A percentile compares a stretch with the other conserved stretches of the same genome.
phyloP scores from a whole-genome alignment of 2,329 filamentous ascomycete species.

The Herpotrichia juniperi region DNA sequence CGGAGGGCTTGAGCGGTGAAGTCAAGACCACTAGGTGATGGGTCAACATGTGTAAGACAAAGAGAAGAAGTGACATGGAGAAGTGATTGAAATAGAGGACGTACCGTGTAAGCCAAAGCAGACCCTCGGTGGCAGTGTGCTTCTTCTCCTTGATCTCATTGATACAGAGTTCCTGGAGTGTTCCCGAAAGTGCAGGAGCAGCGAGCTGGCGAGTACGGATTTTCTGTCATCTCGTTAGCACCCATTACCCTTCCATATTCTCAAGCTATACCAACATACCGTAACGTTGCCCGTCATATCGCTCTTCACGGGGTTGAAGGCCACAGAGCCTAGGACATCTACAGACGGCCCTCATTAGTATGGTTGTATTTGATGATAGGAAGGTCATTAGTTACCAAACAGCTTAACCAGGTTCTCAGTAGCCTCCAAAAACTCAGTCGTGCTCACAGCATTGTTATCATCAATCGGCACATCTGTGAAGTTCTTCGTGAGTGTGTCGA shows the following conservation, averaged over 20 bases:
- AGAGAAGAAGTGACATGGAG: conserved; percentile 1
- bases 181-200: conserved; percentile 78
- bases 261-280: conserved; percentile 55
- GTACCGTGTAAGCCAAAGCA: conserved; percentile 89
- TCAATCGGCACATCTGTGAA: conserved; percentile 84
- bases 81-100: conserved; percentile 28
- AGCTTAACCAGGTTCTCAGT: conserved; percentile 84
- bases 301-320: conserved; percentile 88
- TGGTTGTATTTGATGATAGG: not conserved
- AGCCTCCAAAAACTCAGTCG: conserved; percentile 88
- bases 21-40: conserved; percentile 74
- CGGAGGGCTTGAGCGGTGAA: conserved; percentile 88
- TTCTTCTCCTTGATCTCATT: conserved; percentile 92
- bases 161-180: conserved; percentile 80
- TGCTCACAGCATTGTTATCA: conserved; percentile 76
- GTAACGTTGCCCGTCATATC: conserved; percentile 93
- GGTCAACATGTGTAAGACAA: conserved; percentile 3
- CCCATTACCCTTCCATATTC: not conserved
- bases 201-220: conserved; percentile 81
- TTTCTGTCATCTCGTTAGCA: conserved; percentile 66
- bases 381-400: conserved; percentile 67
- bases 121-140: conserved; percentile 84
- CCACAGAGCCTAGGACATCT: conserved; percentile 69
- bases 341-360: not conserved
- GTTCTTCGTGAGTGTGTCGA: conserved; percentile 82